These are phyloP conservation scores for Ogataea corticis DNA, from an alignment of 805 yeast genomes.

Conservation along the genomic window DNA sequence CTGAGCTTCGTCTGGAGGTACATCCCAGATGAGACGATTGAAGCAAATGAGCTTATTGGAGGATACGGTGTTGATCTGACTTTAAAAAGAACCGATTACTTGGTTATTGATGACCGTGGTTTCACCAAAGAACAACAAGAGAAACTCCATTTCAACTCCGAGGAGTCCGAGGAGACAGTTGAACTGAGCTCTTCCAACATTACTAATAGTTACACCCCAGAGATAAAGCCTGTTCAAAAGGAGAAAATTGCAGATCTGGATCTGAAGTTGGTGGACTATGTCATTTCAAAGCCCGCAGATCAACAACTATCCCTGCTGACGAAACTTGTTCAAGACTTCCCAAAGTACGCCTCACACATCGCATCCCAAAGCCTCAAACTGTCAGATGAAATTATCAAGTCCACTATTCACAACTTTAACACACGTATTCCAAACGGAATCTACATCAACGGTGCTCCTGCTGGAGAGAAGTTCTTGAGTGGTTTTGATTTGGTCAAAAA, in stretches of 20 bases:
- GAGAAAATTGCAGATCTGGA: slow-evolving; percentile 40
- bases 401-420: slow-evolving; percentile 6
- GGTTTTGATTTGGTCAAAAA: slow-evolving; percentile 41
- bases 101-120: slow-evolving; percentile 63
- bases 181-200: slow-evolving; percentile 9
- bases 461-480: slow-evolving; percentile 47
- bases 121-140: slow-evolving; percentile 29
- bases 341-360: slow-evolving; percentile 48
- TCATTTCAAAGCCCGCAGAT: slow-evolving; percentile 27
- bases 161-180: background rate
- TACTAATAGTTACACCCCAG: slow-evolving; percentile 27
- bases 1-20: slow-evolving; percentile 77
- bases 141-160: slow-evolving; percentile 26
- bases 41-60: slow-evolving; percentile 35
- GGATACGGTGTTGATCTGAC: slow-evolving; percentile 73
- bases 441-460: slow-evolving; percentile 68
- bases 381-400: background rate
- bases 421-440: slow-evolving; percentile 43
- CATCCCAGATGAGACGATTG: slow-evolving; percentile 37
- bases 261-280: slow-evolving; percentile 41
- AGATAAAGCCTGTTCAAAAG: slow-evolving; percentile 33
- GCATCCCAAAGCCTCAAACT: slow-evolving; percentile 23
- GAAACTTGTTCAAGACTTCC: slow-evolving; percentile 50
- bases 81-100: slow-evolving; percentile 64
- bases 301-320: slow-evolving; percentile 40